Percentiles rank a stretch among this genome's conserved stretches.
Conservation (phyloP, 2,329 filamentous ascomycete species). For the Neocatenulostroma microsporum region DNA sequence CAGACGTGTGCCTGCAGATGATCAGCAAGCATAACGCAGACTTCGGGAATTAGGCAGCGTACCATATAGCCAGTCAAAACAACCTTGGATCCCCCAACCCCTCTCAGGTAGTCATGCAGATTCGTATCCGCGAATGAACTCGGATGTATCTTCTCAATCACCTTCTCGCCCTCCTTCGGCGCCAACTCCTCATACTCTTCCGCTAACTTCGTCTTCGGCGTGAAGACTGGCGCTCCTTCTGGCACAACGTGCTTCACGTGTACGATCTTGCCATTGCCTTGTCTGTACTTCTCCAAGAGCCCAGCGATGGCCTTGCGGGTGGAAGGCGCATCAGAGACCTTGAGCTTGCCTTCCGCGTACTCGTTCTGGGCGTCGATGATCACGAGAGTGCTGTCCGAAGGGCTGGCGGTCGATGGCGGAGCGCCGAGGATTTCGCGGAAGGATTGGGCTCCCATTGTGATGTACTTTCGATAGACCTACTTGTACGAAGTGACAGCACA, state of each 20-base stretch:
- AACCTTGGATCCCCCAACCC: constrained; percentile 48
- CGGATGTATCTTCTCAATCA: constrained; percentile 52
- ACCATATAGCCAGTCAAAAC: constrained; percentile 55
- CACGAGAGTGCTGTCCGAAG: constrained; percentile 52
- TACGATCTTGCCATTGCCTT: constrained; percentile 47
- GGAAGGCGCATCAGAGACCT: constrained; percentile 45
- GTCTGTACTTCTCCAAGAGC: constrained; percentile 55
- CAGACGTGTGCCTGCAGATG: constrained; percentile 57
- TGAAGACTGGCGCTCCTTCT: constrained; percentile 58
- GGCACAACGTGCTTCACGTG: constrained; percentile 56
- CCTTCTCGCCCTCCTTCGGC: constrained; percentile 48
- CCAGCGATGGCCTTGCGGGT: constrained; percentile 51
- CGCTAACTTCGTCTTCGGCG: constrained; percentile 51
- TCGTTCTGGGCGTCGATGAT: constrained; percentile 68
- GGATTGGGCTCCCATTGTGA: constrained; percentile 19
- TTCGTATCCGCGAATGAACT: constrained; percentile 55
- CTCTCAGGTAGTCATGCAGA: constrained; percentile 48
- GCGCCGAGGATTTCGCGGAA: constrained; percentile 51
- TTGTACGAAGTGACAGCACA: no score
- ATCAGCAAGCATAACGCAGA: background rate
- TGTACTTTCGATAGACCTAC: no score
- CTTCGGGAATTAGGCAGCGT: constrained; percentile 5
- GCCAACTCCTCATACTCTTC: constrained; percentile 54
- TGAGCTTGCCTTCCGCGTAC: constrained; percentile 52
- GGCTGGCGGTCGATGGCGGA: constrained; percentile 48